Evolutionary conservation across 805 yeast species (phyloP), one percentile per base, ranked within the genome.

Genomic region (Schwanniomyces pseudopolymorphus): DNA sequence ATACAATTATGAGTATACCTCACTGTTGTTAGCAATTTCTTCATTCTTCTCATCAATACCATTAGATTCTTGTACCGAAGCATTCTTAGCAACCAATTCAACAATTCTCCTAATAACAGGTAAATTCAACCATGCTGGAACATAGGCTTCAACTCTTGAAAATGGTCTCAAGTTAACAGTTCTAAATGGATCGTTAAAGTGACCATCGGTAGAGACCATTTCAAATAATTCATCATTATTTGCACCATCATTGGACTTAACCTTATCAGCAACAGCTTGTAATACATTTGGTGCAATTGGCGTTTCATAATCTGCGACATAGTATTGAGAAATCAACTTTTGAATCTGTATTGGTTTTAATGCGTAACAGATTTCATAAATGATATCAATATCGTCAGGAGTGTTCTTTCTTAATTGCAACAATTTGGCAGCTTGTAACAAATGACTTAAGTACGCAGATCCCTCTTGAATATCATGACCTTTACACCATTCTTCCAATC

Each of bases 401-500:
- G 95, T 85, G 57, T 85, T 85, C 75, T 94, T 94, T 67, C 95
- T 83, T 63, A 94, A 80, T 70, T 94, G 99, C 60, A 94, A 74
- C 49, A 94, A 75, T 71, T 94, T 94, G 33, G 97, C 91, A 17
- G 96, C 92, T 70, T 94, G 98, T 55, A 90, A 78, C 61, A 94
- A 75, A 62, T 91, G 97, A 51, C 85, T 84, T 63, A 94, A 78
- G 60, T 89, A 84, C 33, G 84, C 81, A 3, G 92, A 80, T 2
- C 95, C 96, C 63, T 91, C 96, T 42, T 87, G 86, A 51, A 94
- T 81, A 43, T 87, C 91, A 65, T 92, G 97, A 6, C 89, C 83
- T 72, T 89, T 92, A 69, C 98, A 92, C 99, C 99, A 94, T 71
- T 94, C 99, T 67, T 90, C 97, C 58, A 94, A 78, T 60, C 98